Conservation (phyloP, 352 stramenopile species). For the Globisporangium spinosum region DNA sequence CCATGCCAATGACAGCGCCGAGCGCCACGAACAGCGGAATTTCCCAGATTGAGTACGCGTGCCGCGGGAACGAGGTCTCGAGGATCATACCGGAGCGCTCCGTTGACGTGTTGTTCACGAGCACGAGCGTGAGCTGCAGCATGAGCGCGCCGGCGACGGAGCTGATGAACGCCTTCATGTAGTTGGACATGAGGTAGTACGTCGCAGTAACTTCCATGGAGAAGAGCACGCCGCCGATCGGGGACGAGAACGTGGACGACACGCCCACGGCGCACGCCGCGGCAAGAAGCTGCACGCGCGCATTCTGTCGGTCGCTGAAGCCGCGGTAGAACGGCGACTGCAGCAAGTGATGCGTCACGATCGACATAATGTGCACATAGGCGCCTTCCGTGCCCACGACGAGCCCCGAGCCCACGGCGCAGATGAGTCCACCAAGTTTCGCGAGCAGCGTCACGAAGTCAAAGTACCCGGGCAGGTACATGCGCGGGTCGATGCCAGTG, state of each 20-base stretch:
- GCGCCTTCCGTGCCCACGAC: slow-evolving; percentile 97
- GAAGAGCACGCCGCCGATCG: slow-evolving; percentile 93
- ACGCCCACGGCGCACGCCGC: slow-evolving; percentile 92
- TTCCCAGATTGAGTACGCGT: slow-evolving; percentile 64
- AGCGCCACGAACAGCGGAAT: slow-evolving; percentile 67
- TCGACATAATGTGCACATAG: slow-evolving; percentile 97
- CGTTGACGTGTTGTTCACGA: slow-evolving; percentile 51
- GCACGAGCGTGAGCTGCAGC: slow-evolving; percentile 61
- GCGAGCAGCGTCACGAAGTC: slow-evolving; percentile 78
- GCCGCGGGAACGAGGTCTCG: slow-evolving; percentile 43
- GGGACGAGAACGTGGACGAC: slow-evolving; percentile 90
- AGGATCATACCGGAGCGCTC: slow-evolving; percentile 49
- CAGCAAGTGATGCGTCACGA: slow-evolving; percentile 90
- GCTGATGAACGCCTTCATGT: slow-evolving; percentile 88
- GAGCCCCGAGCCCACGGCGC: slow-evolving; percentile 91
- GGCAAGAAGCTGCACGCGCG: slow-evolving; percentile 85
- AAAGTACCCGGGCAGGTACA: slow-evolving; percentile 85
- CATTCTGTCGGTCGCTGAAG: slow-evolving; percentile 76
- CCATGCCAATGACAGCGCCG: slow-evolving; percentile 50
- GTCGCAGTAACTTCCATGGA: slow-evolving; percentile 91
- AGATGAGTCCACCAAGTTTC: slow-evolving; percentile 92
- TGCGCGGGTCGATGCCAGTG: slow-evolving; percentile 74
- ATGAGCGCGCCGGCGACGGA: slow-evolving; percentile 74
- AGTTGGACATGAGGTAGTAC: slow-evolving; percentile 89
- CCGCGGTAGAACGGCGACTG: slow-evolving; percentile 60